Evolutionary conservation across 768 basidiomycete genomes (phyloP).

Genomic region (Leucocoprinus leucothites): DNA sequence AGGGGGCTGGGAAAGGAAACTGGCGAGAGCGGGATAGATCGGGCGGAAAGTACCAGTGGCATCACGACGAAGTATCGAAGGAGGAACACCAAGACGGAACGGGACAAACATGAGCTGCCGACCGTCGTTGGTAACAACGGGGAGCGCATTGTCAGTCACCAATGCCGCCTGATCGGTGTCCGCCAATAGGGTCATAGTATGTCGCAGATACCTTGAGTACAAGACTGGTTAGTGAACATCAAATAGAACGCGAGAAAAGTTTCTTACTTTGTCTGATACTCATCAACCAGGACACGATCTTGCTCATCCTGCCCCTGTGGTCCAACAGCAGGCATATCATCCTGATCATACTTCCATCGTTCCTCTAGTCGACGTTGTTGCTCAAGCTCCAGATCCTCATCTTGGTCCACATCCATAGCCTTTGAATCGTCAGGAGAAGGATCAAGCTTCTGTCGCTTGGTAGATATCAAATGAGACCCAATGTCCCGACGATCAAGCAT

Average conservation of each 20-base stretch:
- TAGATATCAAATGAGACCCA: constrained; percentile 20
- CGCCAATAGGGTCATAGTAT: constrained; percentile 52
- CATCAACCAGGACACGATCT: constrained; percentile 67
- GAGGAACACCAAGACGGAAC: constrained; percentile 42
- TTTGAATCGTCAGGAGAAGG: constrained; percentile 23
- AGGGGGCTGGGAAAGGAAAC: constrained; percentile 11
- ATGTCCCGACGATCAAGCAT: constrained; percentile 67
- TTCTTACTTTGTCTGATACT: constrained; percentile 54
- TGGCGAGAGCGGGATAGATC: constrained; percentile 18
- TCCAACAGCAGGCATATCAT: constrained; percentile 55
- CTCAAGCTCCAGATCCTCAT: constrained; percentile 34
- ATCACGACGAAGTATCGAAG: constrained; percentile 31
- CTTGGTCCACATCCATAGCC: constrained; percentile 31
- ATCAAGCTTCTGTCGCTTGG: constrained; percentile 18
- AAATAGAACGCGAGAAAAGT: neutral
- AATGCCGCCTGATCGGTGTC: constrained; percentile 53
- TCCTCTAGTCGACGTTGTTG: constrained; percentile 39
- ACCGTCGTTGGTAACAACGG: constrained; percentile 43
- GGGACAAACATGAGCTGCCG: constrained; percentile 48
- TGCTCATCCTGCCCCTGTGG: constrained; percentile 66
- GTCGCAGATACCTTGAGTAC: constrained; percentile 44
- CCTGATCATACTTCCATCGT: constrained; percentile 67
- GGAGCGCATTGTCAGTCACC: constrained; percentile 48
- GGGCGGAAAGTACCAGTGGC: constrained; percentile 26
- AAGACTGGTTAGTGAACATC: constrained; percentile 9